Base-by-base conservation (phyloP, 2,329 filamentous ascomycete species). In the Monosporascus sp. region DNA sequence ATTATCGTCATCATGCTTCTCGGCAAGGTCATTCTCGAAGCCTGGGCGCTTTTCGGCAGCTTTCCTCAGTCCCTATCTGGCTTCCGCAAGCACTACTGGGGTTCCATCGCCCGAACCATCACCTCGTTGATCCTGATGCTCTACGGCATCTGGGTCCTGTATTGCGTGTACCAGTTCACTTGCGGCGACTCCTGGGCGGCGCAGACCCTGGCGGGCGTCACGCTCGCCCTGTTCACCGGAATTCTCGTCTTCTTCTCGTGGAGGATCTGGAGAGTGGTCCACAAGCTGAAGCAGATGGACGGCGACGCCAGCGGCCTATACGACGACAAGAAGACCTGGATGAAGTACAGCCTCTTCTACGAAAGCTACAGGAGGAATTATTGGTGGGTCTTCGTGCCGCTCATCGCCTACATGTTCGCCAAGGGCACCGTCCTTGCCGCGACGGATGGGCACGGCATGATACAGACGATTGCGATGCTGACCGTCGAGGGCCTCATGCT, bases 51-150 rank as follows among this genome's bases (percentile, higher is more conserved):
- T n/a, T 93, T 90, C 61, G 91, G 88, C 59, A 90, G 78, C 56
- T 95, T 97, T 67, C 92, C 94, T 14, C 80, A 90, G 66, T 81
- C 82, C 37, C 81, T 97, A 53, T 77, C 84, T 17, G 86, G 88
- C 46, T 97, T 97, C 82, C 88, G 94, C 60, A 89, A 96, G 74
- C 90, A 96, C 70, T 97, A 97, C 77, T 97, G 94, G 94, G 88
- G 90, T 61, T 85, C 91, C 52, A 87, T 99, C 69, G 90, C 87
- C 46, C 90, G 93, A 56, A 88, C 91, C 17, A 88, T 97, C 65
- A 96, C 91, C 44, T 89, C 90, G 60, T 79, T 99, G 71, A 91
- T 99, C 62, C 80, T 97, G 56, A 76, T 97, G 19, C 82, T 97
- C 3, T 99, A 97, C 72, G 91, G 94, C 57, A 83, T 96, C 56